Evolutionary conservation across 148 eudicot genomes (phyloP).

Genomic region (Persicaria maculosa): DNA sequence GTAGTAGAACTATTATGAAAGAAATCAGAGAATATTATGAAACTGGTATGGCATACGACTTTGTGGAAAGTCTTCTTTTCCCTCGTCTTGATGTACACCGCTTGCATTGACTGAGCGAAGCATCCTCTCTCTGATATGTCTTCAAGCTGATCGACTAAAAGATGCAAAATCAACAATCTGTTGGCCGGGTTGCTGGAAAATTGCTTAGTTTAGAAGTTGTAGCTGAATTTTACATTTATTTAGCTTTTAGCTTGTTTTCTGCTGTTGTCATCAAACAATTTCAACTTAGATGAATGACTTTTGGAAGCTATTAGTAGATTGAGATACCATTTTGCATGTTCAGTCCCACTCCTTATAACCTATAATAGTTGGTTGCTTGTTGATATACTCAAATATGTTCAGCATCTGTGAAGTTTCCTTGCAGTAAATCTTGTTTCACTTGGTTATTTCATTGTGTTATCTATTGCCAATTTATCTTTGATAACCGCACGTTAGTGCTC

Average conservation of each 20-base stretch:
- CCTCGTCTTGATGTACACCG: background rate
- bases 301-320: too few species aligned
- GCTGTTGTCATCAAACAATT: background rate
- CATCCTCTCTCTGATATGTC: background rate
- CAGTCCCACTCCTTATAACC: background rate
- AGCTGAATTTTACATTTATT: background rate
- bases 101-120: background rate
- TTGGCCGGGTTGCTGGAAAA: background rate
- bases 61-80: conserved; percentile 9
- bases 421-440: background rate
- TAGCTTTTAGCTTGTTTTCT: background rate
- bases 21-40: background rate
- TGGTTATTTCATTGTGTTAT: too few species aligned
- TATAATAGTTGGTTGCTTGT: background rate
- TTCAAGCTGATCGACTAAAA: background rate
- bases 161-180: background rate
- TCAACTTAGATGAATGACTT: background rate
- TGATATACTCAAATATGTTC: background rate
- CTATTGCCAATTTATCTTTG: too few species aligned
- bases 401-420: too few species aligned
- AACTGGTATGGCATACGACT: background rate
- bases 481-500: too few species aligned
- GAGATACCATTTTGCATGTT: too few species aligned
- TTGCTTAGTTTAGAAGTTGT: background rate
- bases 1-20: background rate